Conservation (phyloP, 225 moss, liverwort and hornwort species). For the Bryum argenteum region DNA sequence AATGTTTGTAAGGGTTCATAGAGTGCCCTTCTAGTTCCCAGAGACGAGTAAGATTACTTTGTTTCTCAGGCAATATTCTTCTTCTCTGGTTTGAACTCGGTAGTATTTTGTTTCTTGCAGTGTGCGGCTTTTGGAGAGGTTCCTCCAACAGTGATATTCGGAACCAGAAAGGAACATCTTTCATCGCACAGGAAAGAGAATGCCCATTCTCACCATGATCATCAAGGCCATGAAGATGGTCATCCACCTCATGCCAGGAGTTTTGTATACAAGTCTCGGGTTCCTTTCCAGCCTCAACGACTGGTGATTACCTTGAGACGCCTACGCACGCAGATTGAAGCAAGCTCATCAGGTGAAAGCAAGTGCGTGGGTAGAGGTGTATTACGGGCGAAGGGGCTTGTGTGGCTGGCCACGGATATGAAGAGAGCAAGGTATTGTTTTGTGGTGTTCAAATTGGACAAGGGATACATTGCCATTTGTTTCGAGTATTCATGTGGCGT, state of each 20-base stretch:
- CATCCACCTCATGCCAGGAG: slow-evolving; percentile 47
- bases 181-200: slow-evolving; percentile 20
- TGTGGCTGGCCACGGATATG: slow-evolving; percentile 63
- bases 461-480: not conserved
- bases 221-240: slow-evolving; percentile 39
- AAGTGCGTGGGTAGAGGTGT: slow-evolving; percentile 50
- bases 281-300: slow-evolving; percentile 54
- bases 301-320: slow-evolving; percentile 40
- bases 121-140: slow-evolving; percentile 61
- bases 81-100: not conserved
- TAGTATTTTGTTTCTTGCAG: slow-evolving; percentile 35
- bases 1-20: slow-evolving; percentile 9
- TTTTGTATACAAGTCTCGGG: slow-evolving; percentile 48
- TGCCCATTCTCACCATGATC: slow-evolving; percentile 32
- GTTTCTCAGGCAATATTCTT: slow-evolving; percentile 2
- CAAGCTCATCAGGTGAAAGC: slow-evolving; percentile 20
- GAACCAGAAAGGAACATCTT: slow-evolving; percentile 26
- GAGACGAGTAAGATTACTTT: slow-evolving; percentile 15
- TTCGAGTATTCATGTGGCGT: slow-evolving; percentile 29
- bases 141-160: slow-evolving; percentile 47
- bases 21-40: not conserved
- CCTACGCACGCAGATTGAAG: slow-evolving; percentile 41
- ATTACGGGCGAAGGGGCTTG: slow-evolving; percentile 55
- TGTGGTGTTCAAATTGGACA: slow-evolving; percentile 12
- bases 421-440: slow-evolving; percentile 46